phyloP scores from a whole-genome alignment of 257 asterid species.

The Euphrasia confusa region DNA sequence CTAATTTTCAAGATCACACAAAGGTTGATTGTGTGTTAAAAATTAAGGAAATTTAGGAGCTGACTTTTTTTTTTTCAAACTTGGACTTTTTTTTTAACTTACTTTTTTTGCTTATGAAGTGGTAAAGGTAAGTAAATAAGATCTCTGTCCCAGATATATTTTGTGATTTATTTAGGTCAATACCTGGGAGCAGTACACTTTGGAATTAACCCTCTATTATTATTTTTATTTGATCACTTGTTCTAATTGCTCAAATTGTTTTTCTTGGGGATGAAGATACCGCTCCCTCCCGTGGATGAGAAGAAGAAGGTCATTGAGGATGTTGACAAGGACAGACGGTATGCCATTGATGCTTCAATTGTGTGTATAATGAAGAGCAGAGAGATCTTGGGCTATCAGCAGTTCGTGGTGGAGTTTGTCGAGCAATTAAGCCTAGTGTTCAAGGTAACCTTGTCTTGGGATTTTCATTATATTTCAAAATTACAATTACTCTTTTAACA shows the following conservation, averaged over 20 bases:
- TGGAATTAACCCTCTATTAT: not conserved
- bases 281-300: conserved; percentile 59
- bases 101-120: no score
- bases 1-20: not conserved
- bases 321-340: conserved; percentile 63
- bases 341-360: conserved; percentile 59
- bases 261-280: conserved; percentile 35
- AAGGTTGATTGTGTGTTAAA: not conserved
- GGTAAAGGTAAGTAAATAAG: no score
- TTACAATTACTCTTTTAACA: not conserved
- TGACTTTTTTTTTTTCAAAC: no score
- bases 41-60: no score
- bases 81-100: no score
- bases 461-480: not conserved
- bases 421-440: conserved; percentile 59
- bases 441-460: conserved; percentile 36
- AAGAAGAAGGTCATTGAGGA: conserved; percentile 63
- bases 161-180: no score
- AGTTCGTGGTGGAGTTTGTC: conserved; percentile 56
- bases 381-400: conserved; percentile 56
- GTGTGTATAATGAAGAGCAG: conserved; percentile 66
- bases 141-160: no score
- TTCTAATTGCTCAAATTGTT: conserved; percentile 4
- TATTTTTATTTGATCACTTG: not conserved
- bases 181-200: no score